Conservation (phyloP, 495 filamentous ascomycete species). For the Trichocladium uniseriatum region DNA sequence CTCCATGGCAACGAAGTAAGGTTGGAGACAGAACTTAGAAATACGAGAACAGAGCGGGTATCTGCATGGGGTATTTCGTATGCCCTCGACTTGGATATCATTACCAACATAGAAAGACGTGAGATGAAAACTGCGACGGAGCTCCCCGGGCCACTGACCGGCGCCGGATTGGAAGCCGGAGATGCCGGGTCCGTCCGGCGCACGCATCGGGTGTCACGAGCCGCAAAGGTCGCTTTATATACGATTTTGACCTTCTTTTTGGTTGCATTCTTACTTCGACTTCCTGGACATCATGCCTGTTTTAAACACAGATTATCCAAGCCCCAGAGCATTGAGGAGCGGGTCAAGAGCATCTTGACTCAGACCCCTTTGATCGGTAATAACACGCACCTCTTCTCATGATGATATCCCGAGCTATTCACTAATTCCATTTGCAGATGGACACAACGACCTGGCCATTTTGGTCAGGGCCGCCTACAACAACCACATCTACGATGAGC, state of each 20-base stretch:
- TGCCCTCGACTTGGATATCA: no score
- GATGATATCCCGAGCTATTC: not conserved
- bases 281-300: not conserved
- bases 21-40: no score
- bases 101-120: no score
- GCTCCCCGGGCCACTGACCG: not conserved
- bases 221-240: not conserved
- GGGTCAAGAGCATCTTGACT: slow-evolving; percentile 59
- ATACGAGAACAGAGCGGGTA: no score
- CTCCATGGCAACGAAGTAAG: no score
- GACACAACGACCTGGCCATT: slow-evolving; percentile 84
- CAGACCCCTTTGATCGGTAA: slow-evolving; percentile 75
- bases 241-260: not conserved
- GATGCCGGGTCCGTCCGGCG: not conserved
- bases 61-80: no score
- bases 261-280: not conserved
- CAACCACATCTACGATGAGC: slow-evolving; percentile 67
- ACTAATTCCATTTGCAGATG: slow-evolving; percentile 47
- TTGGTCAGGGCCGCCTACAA: slow-evolving; percentile 55
- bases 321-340: slow-evolving; percentile 45
- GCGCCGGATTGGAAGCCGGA: not conserved
- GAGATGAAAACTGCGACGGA: slow-evolving; percentile 1
- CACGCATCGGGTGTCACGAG: not conserved
- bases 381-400: not conserved
- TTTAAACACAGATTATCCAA: not conserved